Percentiles rank a stretch among this genome's conserved stretches.
Evolutionary conservation across 768 basidiomycete genomes (phyloP).

Genomic region (Pleurotus cornucopiae): DNA sequence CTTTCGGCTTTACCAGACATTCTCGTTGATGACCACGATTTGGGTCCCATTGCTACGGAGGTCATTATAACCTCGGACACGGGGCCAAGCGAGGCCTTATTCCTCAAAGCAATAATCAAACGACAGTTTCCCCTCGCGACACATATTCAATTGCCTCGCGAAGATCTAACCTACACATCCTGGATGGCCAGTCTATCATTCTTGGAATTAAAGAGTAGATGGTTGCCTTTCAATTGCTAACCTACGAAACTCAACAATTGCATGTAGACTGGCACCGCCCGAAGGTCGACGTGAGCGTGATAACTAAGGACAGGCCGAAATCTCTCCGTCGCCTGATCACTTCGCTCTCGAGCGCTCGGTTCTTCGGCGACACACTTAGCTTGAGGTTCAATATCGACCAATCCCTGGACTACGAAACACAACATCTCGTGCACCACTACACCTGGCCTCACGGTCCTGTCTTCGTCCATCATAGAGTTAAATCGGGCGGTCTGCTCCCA

Average conservation of each 20-base stretch:
- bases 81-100: slow-evolving; percentile 7
- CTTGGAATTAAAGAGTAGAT: slow-evolving; percentile 60
- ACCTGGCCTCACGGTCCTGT: slow-evolving; percentile 59
- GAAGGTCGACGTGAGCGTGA: slow-evolving; percentile 63
- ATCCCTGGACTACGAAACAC: slow-evolving; percentile 60
- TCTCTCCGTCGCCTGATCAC: slow-evolving; percentile 65
- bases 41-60: not conserved
- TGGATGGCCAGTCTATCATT: slow-evolving; percentile 64
- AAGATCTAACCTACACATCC: slow-evolving; percentile 45
- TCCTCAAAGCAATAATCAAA: slow-evolving; percentile 13
- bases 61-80: not conserved
- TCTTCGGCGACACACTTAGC: slow-evolving; percentile 65
- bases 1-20: too few species aligned
- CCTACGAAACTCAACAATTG: slow-evolving; percentile 13
- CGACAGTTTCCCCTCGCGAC: slow-evolving; percentile 21
- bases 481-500: slow-evolving; percentile 76
- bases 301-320: slow-evolving; percentile 71
- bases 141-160: slow-evolving; percentile 39
- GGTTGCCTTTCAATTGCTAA: slow-evolving; percentile 12
- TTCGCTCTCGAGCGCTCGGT: slow-evolving; percentile 55
- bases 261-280: slow-evolving; percentile 71
- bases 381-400: slow-evolving; percentile 76
- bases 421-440: slow-evolving; percentile 43
- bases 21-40: too few species aligned
- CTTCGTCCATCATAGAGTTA: slow-evolving; percentile 64